These are phyloP conservation scores for Lentithecium fluviatile DNA, from an alignment of 495 filamentous ascomycete species.

Conservation along the genomic window DNA sequence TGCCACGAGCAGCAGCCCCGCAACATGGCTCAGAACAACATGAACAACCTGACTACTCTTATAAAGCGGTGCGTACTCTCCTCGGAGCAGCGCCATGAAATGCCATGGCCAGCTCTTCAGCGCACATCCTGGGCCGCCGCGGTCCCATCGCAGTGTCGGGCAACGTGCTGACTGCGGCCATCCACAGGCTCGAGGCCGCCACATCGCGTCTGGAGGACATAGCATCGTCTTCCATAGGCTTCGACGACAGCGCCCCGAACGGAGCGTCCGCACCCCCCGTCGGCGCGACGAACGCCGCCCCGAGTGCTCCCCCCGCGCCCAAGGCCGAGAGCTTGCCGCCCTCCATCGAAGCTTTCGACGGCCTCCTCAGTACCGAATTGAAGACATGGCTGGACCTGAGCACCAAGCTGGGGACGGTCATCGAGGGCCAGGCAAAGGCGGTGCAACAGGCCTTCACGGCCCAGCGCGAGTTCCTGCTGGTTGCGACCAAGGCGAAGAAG, in stretches of 20 bases:
- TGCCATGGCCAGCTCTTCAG: slow-evolving; percentile 9
- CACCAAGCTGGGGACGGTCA: slow-evolving; percentile 68
- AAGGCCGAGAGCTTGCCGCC: slow-evolving; percentile 62
- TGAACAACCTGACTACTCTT: slow-evolving; percentile 94
- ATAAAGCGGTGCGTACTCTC: slow-evolving; percentile 81
- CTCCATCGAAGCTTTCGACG: slow-evolving; percentile 81
- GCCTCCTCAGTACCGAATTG: slow-evolving; percentile 71
- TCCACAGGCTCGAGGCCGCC: slow-evolving; percentile 89
- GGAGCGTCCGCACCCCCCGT: not conserved
- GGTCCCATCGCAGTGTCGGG: slow-evolving; percentile 6
- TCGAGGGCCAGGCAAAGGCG: slow-evolving; percentile 64
- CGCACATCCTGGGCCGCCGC: slow-evolving; percentile 5
- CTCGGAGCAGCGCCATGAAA: not conserved
- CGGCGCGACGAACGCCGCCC: not conserved
- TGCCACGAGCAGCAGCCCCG: slow-evolving; percentile 17
- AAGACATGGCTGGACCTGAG: slow-evolving; percentile 76
- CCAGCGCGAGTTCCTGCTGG: slow-evolving; percentile 81
- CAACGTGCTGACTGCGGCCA: slow-evolving; percentile 46
- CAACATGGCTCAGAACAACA: slow-evolving; percentile 61
- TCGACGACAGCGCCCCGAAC: slow-evolving; percentile 38
- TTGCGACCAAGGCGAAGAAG: slow-evolving; percentile 89
- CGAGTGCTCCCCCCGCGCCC: slow-evolving; percentile 30
- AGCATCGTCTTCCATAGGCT: slow-evolving; percentile 60
- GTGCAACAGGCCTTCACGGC: slow-evolving; percentile 70
- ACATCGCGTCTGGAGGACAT: slow-evolving; percentile 96